These are phyloP conservation scores for Phytophthora fragariae DNA, from an alignment of 352 stramenopile genomes.

Conservation along the genomic window DNA sequence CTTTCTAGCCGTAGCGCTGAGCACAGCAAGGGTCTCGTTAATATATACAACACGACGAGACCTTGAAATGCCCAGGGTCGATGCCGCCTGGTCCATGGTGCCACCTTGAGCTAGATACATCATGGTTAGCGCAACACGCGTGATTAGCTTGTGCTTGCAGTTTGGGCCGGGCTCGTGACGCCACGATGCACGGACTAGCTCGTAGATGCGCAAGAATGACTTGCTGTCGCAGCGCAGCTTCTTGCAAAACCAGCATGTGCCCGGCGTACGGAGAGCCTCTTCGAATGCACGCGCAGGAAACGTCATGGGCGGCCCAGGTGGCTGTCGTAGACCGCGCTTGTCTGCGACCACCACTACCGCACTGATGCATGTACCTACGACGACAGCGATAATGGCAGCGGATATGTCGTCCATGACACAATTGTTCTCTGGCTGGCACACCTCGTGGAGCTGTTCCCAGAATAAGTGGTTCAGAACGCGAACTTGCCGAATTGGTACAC, in stretches of 20 bases:
- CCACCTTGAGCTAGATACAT: background rate
- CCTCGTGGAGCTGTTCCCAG: too few relatives aligned
- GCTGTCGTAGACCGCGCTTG: background rate
- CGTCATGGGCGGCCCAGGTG: background rate
- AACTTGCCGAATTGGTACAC: too few relatives aligned
- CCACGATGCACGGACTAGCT: constrained; percentile 5
- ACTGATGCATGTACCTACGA: background rate
- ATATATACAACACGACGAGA: constrained; percentile 26
- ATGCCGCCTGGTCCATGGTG: background rate
- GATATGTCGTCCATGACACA: background rate
- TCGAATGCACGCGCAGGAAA: background rate
- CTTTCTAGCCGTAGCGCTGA: constrained; percentile 9
- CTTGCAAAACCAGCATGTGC: constrained; percentile 11
- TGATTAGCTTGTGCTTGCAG: background rate
- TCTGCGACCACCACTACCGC: background rate
- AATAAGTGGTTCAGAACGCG: too few relatives aligned
- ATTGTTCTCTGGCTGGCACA: background rate
- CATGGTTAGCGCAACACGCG: background rate
- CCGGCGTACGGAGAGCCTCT: background rate
- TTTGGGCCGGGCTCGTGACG: background rate
- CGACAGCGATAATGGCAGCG: background rate
- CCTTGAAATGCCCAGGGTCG: constrained; percentile 22
- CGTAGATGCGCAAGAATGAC: constrained; percentile 19
- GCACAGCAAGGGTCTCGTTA: constrained; percentile 19
- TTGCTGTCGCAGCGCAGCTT: constrained; percentile 21